A percentile compares a stretch with the other conserved stretches of the same genome.
Conservation (phyloP, 495 filamentous ascomycete species). For the Echria macrotheca region DNA sequence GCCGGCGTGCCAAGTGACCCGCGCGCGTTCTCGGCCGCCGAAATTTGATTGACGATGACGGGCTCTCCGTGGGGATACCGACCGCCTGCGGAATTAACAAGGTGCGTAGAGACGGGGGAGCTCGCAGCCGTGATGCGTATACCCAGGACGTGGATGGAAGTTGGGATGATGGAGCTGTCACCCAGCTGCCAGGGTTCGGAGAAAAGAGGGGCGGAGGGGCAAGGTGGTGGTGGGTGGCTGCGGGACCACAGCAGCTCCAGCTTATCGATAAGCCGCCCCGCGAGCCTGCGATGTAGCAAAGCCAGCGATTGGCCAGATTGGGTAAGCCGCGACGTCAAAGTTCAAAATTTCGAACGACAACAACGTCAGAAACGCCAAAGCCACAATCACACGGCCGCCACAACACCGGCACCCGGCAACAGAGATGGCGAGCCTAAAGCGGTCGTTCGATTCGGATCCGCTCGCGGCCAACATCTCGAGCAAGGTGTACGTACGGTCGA, state of each 20-base stretch:
- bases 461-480: constrained; percentile 73
- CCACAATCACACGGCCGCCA: too few species aligned
- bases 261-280: too few species aligned
- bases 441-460: constrained; percentile 62
- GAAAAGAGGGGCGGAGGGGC: too few species aligned
- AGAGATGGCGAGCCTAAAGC: constrained; percentile 86
- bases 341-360: too few species aligned
- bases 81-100: not conserved
- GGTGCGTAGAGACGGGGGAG: not conserved
- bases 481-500: constrained; percentile 90
- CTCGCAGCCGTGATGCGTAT: not conserved
- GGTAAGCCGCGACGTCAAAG: too few species aligned
- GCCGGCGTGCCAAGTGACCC: not conserved
- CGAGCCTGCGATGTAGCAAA: too few species aligned
- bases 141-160: not conserved
- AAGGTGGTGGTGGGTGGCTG: not conserved
- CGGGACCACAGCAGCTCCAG: too few species aligned
- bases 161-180: too few species aligned
- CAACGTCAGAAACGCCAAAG: too few species aligned
- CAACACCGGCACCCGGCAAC: too few species aligned
- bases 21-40: not conserved
- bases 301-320: too few species aligned
- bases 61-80: constrained; percentile 4
- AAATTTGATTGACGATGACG: constrained; percentile 7
- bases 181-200: too few species aligned